Evolutionary conservation across 305 asterid genomes (phyloP), one percentile per base, ranked within the genome.

Genomic region (Lippia alba): DNA sequence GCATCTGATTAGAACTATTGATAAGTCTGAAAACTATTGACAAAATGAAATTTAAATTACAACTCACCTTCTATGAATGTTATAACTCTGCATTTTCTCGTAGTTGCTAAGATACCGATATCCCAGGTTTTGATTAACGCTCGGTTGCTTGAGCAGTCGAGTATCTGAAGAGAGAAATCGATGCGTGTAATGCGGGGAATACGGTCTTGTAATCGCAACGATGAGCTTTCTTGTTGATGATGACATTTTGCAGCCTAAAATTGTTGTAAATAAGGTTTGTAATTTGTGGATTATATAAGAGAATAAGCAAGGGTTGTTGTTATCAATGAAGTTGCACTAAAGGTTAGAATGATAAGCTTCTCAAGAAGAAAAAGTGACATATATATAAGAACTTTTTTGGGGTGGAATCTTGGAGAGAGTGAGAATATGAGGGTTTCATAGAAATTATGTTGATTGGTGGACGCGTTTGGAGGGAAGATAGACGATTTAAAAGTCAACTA

Each of bases 51-150:
- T 39, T 24, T 18, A 33, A 10, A 15, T 11, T 14, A 32, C 32
- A 10, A 49, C 36, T n/a, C 50, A 80, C 87, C 85, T 83, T 72
- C 14, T 50, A 34, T 68, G 64, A 20, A 14, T 49, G 56, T 51
- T 50, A 8, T 56, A 39, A 1, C 50, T 69, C 8, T 70, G 68
- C 67, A 41, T 54, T 56, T 53, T 55, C 6, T 79, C 12, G 56
- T 59, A 65, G 59, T 67, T 74, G 82, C 63, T 61, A 12, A 71
- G 71, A 66, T 51, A 62, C 49, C 74, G 74, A 61, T 71, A 8
- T 20, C 79, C 74, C 54, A 67, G 64, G 40, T 49, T 70, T 14
- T 14, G 74, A 30, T 45, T 12, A 39, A 65, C 12, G 49, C 45
- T 64, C 19, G 63, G 81, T 57, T 63, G 68, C 57, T 57, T 7